Conservation (phyloP, 31 red algal genomes). For the Asparagopsis taxiformis region DNA sequence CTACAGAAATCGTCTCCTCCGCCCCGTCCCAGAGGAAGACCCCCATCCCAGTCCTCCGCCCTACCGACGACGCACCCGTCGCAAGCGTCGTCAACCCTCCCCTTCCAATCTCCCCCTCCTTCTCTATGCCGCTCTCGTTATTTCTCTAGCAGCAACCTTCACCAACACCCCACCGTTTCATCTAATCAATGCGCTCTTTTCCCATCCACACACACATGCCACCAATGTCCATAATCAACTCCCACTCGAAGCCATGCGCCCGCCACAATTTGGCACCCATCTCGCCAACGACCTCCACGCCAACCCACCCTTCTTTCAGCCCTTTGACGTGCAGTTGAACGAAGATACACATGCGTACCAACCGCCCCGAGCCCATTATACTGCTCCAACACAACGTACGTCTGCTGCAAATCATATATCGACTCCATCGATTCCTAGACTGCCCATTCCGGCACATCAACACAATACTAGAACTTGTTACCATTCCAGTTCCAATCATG, state of each 20-base stretch:
- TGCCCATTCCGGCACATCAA: background rate
- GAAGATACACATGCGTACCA: background rate
- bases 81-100: background rate
- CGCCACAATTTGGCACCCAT: slow-evolving; percentile 21
- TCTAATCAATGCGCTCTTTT: background rate
- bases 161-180: background rate
- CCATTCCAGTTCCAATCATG: slow-evolving; percentile 7
- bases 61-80: no score
- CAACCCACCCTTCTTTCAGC: background rate
- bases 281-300: background rate
- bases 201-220: background rate
- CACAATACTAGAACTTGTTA: slow-evolving; percentile 4
- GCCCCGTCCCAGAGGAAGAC: no score
- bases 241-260: slow-evolving; percentile 7
- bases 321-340: background rate
- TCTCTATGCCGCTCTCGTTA: background rate
- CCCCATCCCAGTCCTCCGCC: no score
- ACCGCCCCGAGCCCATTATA: no score
- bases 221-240: no score
- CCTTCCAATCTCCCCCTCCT: background rate
- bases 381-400: no score
- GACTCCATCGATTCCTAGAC: background rate
- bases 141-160: background rate
- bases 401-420: no score
- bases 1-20: no score